These are phyloP conservation scores for Clavispora carvajalis DNA, from an alignment of 805 yeast species.

Conservation along the genomic window DNA sequence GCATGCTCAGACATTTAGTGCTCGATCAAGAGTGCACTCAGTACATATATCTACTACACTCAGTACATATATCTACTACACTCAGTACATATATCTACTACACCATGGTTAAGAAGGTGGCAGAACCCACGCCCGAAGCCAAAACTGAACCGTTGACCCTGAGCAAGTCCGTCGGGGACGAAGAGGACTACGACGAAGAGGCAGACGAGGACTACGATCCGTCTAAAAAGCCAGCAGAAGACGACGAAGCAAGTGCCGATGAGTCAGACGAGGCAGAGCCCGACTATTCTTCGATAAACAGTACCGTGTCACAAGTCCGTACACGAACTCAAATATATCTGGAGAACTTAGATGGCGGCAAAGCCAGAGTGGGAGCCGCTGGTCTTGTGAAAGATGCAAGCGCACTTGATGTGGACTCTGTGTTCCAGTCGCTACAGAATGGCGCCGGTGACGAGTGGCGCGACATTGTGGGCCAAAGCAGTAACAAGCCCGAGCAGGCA, in stretches of 20 bases:
- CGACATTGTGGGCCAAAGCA: constrained; percentile 6
- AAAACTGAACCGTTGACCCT: no score
- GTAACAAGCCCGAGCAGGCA: constrained; percentile 12
- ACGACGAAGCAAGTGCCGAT: constrained; percentile 18
- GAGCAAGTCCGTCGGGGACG: constrained; percentile 6
- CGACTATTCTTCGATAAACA: constrained; percentile 50
- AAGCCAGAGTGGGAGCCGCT: constrained; percentile 4
- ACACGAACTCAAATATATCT: constrained; percentile 59
- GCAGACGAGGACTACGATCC: constrained; percentile 57
- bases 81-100: no score
- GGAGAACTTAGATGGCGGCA: constrained; percentile 22
- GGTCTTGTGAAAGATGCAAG: constrained; percentile 14
- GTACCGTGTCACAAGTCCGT: constrained; percentile 51
- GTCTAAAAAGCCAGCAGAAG: constrained; percentile 18
- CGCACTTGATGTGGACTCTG: constrained; percentile 27
- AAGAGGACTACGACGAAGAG: constrained; percentile 47
- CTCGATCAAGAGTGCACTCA: no score
- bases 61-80: no score
- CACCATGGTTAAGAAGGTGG: no score
- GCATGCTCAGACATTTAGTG: no score
- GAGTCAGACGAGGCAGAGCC: constrained; percentile 15
- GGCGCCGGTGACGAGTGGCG: constrained; percentile 12
- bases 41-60: no score
- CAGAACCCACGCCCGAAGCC: no score
- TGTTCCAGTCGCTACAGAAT: constrained; percentile 20